Evolutionary conservation across 352 stramenopile genomes (phyloP), one percentile per base, ranked within the genome.

Genomic region (Vaucheria bursata): DNA sequence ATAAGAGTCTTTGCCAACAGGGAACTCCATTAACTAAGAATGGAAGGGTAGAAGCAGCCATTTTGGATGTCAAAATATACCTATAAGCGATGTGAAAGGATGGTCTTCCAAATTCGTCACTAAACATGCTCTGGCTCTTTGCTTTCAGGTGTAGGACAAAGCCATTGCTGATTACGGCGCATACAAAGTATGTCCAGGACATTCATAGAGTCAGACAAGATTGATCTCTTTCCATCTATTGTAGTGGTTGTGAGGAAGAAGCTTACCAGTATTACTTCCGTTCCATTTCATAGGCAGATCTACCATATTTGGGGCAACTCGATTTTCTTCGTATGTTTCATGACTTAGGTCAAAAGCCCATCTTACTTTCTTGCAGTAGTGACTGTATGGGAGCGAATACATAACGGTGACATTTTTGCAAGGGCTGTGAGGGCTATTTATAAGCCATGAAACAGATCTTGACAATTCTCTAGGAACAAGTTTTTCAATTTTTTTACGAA

Each of bases 271-370:
- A 18, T 25, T 25, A 25, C 12, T 18, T 18, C 45, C 45, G 25
- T 59, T 18, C 29, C 29, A 38, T 18, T 29, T 8, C 5, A 29
- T 29, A 6, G 33, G 6, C 59, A 69, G 5, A 4, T 29, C 8
- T 4, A 69, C 5, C 59, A 69, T 69, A 29, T 69, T 34, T 8
- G 59, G 59, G 18, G 59, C 5, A 4, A 69, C 4, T 38, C 5
- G 5, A 38, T 8, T 8, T 40, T 72, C 74, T 53, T 80, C 65
- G 35, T 80, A 59, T 36, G 72, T 53, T 7, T 59, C 37, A 18
- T 80, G 25, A 18, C 65, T 75, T 36, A 80, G 74, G 12, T 80
- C 74, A 34, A 80, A 59, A 12, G 32, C 45, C 74, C 74, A 80
- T 6, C 74, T 39, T 33, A 33, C 65, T 34, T 77, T 77, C 40